Evolutionary conservation across 1,139 yeast species (phyloP), one percentile per base, ranked within the genome.

Genomic region (Yamadazyma songkhlaensis): DNA sequence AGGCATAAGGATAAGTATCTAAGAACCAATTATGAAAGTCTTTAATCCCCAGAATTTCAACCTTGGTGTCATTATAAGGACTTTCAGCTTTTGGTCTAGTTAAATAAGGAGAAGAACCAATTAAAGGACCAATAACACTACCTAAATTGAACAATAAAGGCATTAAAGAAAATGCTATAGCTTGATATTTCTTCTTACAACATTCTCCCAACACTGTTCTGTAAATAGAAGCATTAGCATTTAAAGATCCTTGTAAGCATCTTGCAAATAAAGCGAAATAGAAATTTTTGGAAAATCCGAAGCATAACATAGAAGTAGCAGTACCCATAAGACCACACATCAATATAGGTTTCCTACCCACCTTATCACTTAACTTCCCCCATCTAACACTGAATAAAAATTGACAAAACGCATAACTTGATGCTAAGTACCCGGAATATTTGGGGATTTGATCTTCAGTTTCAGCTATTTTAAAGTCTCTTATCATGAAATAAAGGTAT

Each of bases 71-170:
- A 5, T 32, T 9, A 32, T 43, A 45, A 6, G 45, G 43, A 23
- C 32, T 33, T 17, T 45, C 43, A n/a, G 38, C 32, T 20, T 38
- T 46, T 1, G 64, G 64, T 34, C 64, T 51, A 4, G 74, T 67
- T 29, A 68, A 55, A 10, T 28, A 32, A 10, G 31, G 31, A 6
- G 67, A 62, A 60, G 84, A 62, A 57, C 85, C 74, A 27, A 79
- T 63, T 49, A 74, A 60, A 1, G 87, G 86, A 0, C 43, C 55
- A 14, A 53, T 42, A 11, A 77, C 72, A 38, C 65, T 59, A 1
- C 86, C 86, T 20, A 77, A 49, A 50, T 77, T 78, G 69, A 74
- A 80, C 22, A 79, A 59, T 35, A 79, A 55, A 0, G 85, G 83
- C 60, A 79, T 62, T 6, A 74, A 72, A 29, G 79, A 67, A 51